Conservation (phyloP, 495 filamentous ascomycete genomes). For the Daldinia childiae region DNA sequence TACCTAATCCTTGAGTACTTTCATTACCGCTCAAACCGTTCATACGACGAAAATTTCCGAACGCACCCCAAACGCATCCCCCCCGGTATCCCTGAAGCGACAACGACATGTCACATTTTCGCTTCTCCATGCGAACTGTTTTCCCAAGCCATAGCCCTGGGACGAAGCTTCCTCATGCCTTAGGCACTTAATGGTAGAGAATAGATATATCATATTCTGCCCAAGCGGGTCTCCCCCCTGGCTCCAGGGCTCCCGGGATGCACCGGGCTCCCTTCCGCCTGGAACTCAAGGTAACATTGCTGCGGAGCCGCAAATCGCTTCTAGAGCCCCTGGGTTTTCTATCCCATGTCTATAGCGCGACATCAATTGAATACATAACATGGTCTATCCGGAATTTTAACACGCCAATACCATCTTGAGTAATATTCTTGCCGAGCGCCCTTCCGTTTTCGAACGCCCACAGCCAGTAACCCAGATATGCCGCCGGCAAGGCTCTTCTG, state of each 20-base stretch:
- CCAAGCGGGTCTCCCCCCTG: conserved; percentile 5
- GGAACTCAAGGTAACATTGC: conserved; percentile 20
- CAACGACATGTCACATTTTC: conserved; percentile 27
- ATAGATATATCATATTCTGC: background rate
- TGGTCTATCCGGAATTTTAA: background rate
- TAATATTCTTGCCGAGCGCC: conserved; percentile 8
- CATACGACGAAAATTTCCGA: background rate
- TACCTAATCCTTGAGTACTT: background rate
- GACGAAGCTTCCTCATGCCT: conserved; percentile 14
- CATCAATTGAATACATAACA: conserved; percentile 12
- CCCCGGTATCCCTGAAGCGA: conserved; percentile 22
- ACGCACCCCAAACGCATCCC: conserved; percentile 2
- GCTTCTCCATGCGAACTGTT: conserved; percentile 15
- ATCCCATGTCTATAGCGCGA: conserved; percentile 12
- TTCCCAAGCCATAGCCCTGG: conserved; percentile 28
- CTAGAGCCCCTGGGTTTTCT: background rate
- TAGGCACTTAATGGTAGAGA: background rate
- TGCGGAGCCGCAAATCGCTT: conserved; percentile 26
- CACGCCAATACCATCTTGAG: background rate
- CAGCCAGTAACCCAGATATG: background rate
- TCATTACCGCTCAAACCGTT: background rate
- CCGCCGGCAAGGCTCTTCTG: background rate
- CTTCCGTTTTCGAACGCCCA: conserved; percentile 12
- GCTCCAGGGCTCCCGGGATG: conserved; percentile 8
- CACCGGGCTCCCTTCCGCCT: conserved; percentile 30